These are phyloP conservation scores for Penicillium dipodomyicola DNA, from an alignment of 495 filamentous ascomycete species.

Conservation along the genomic window DNA sequence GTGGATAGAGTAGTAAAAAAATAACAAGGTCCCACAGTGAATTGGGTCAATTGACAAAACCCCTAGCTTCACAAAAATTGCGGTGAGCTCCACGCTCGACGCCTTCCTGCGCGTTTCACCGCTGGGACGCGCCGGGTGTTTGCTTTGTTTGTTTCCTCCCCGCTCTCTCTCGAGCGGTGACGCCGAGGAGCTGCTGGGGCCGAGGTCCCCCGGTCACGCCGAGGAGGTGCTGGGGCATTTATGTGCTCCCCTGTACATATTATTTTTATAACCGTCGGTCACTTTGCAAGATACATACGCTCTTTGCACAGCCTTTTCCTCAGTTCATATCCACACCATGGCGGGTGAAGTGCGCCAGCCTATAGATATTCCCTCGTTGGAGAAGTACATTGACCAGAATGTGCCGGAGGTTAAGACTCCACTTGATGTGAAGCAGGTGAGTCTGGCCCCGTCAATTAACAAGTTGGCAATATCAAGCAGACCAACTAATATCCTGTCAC, in stretches of 20 bases:
- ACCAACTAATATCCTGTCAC: neutral
- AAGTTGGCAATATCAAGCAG: neutral
- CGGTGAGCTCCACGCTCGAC: slow-evolving; percentile 27
- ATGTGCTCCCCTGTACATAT: slow-evolving; percentile 2
- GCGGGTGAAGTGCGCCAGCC: slow-evolving; percentile 85
- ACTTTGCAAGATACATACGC: neutral
- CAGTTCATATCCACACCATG: slow-evolving; percentile 53
- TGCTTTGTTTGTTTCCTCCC: slow-evolving; percentile 18
- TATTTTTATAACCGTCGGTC: neutral
- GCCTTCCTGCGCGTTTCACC: slow-evolving; percentile 38
- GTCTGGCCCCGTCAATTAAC: slow-evolving; percentile 10
- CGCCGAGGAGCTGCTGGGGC: slow-evolving; percentile 21
- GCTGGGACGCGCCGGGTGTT: slow-evolving; percentile 31
- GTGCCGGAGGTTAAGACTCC: slow-evolving; percentile 79
- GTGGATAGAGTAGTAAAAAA: neutral
- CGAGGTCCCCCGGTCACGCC: slow-evolving; percentile 29
- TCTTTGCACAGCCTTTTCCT: neutral
- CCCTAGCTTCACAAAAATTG: slow-evolving; percentile 18
- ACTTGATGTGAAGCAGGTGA: slow-evolving; percentile 83
- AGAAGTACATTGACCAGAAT: slow-evolving; percentile 69
- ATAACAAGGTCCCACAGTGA: neutral
- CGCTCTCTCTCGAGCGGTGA: slow-evolving; percentile 9
- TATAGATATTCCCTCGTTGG: slow-evolving; percentile 74
- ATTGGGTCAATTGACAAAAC: slow-evolving; percentile 5
- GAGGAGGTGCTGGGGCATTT: slow-evolving; percentile 8